These are phyloP conservation scores for Kluyveromyces nonfermentans DNA, from an alignment of 805 yeast species.

Conservation along the genomic window DNA sequence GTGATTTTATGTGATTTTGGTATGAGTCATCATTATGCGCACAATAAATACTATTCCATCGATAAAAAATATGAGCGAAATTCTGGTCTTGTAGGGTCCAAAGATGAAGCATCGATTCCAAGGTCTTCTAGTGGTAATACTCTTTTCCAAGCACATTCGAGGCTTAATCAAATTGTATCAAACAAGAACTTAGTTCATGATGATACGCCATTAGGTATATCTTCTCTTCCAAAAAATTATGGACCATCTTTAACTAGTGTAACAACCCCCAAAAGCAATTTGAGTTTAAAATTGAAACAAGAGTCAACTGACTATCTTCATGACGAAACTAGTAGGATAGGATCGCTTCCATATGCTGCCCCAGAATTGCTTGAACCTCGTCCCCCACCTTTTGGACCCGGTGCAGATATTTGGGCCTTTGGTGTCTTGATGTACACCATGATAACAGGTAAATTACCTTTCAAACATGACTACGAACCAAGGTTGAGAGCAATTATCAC, in stretches of 20 bases:
- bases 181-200: constrained; percentile 26
- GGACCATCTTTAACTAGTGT: constrained; percentile 25
- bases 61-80: constrained; percentile 8
- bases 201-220: constrained; percentile 26
- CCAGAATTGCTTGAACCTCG: constrained; percentile 63
- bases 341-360: constrained; percentile 87
- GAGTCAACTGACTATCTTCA: background rate
- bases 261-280: constrained; percentile 6
- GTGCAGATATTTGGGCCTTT: constrained; percentile 85
- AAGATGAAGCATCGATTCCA: constrained; percentile 24
- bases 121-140: constrained; percentile 21
- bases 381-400: constrained; percentile 52
- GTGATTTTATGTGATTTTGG: constrained; percentile 83
- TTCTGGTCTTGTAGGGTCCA: constrained; percentile 7
- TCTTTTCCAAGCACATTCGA: constrained; percentile 3
- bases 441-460: constrained; percentile 68
- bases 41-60: background rate
- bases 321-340: constrained; percentile 34
- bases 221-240: constrained; percentile 19
- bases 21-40: constrained; percentile 40
- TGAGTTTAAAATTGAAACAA: constrained; percentile 8
- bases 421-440: constrained; percentile 73
- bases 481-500: constrained; percentile 62
- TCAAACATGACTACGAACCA: constrained; percentile 78
- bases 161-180: constrained; percentile 17